A percentile compares a stretch with the other conserved stretches of the same genome.
These are phyloP conservation scores for Ligustrum vulgare DNA, from an alignment of 257 asterid genomes.

Conservation along the genomic window DNA sequence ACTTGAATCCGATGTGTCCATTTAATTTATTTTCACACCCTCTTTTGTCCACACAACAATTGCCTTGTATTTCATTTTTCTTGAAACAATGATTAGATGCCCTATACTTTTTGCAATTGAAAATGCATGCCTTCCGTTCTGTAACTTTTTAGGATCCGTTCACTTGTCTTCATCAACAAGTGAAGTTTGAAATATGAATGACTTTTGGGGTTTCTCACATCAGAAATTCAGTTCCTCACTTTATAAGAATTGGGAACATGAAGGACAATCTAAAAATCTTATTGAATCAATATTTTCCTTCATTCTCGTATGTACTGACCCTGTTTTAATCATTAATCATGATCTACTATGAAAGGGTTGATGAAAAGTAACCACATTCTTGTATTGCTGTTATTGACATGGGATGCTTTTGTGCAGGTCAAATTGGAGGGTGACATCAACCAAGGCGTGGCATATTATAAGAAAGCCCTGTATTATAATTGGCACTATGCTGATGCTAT, in stretches of 20 bases:
- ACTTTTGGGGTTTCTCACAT: constrained; percentile 10
- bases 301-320: constrained; percentile 12
- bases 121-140: background rate
- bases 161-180: constrained; percentile 1
- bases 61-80: constrained; percentile 8
- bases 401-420: constrained; percentile 32
- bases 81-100: constrained; percentile 5
- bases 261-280: background rate
- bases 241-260: background rate
- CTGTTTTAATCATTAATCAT: constrained; percentile 11
- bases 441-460: constrained; percentile 91
- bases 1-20: constrained; percentile 1
- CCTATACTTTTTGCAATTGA: constrained; percentile 2
- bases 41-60: constrained; percentile 3
- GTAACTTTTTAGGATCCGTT: background rate
- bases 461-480: constrained; percentile 88
- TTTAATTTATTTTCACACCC: background rate
- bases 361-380: background rate
- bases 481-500: constrained; percentile 99
- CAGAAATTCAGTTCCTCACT: constrained; percentile 3
- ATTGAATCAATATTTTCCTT: background rate
- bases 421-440: constrained; percentile 94
- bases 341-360: background rate
- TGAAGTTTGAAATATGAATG: constrained; percentile 2
- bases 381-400: constrained; percentile 19